phyloP scores from a whole-genome alignment of 1,284 basidiomycete genomes.

The Heliocybe sulcata region DNA sequence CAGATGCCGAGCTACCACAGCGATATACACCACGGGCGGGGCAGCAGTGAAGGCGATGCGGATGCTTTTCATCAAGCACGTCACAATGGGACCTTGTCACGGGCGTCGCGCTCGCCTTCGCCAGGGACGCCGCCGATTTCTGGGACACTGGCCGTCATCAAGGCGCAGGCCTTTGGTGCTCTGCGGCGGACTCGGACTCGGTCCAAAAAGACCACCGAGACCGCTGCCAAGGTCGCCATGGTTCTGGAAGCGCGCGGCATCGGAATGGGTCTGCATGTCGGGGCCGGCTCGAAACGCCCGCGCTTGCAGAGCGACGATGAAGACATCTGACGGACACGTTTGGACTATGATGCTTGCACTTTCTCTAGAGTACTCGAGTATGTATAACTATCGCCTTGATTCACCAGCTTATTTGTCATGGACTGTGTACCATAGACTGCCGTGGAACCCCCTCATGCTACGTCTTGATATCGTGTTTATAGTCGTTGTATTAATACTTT shows the following conservation, averaged over 20 bases:
- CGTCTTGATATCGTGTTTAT: constrained; percentile 1
- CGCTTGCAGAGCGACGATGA: constrained; percentile 46
- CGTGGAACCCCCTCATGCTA: background rate
- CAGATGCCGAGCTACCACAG: constrained; percentile 37
- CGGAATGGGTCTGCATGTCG: constrained; percentile 43
- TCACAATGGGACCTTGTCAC: constrained; percentile 8
- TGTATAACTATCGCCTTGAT: constrained; percentile 7
- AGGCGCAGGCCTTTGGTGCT: constrained; percentile 80
- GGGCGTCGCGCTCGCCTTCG: constrained; percentile 60
- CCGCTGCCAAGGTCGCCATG: constrained; percentile 67
- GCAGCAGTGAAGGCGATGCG: constrained; percentile 48
- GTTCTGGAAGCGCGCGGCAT: constrained; percentile 71
- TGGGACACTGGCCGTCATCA: constrained; percentile 78
- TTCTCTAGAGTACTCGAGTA: constrained; percentile 8
- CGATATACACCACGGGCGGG: constrained; percentile 37
- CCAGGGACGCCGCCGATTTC: constrained; percentile 57
- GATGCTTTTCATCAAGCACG: constrained; percentile 26
- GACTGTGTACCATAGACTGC: background rate
- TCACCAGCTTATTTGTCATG: background rate
- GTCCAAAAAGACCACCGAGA: constrained; percentile 64
- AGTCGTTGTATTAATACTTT: constrained; percentile 2
- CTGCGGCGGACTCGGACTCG: constrained; percentile 68
- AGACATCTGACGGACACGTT: constrained; percentile 25
- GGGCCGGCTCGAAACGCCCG: constrained; percentile 46
- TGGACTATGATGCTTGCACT: constrained; percentile 21